phyloP scores from a whole-genome alignment of 441 rosid genomes.

The Euphorbia celastroides region DNA sequence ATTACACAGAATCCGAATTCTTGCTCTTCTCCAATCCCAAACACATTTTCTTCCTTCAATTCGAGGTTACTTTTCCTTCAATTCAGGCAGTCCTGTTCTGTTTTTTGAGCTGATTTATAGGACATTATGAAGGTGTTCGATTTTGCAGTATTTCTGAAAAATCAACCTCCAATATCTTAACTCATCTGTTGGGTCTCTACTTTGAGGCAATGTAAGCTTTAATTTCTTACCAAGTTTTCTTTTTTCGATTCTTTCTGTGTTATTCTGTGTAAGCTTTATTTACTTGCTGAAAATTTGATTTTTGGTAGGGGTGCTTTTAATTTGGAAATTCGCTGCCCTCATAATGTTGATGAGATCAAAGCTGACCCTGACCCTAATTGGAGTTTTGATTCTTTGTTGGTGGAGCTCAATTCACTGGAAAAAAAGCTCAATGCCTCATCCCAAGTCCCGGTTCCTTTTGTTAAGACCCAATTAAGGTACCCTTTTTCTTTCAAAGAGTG shows the following conservation, averaged over 20 bases:
- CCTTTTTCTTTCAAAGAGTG: background rate
- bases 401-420: conserved; percentile 63
- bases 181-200: background rate
- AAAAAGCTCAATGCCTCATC: conserved; percentile 46
- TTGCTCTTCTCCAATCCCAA: background rate
- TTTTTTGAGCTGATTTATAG: background rate
- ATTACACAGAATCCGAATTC: background rate
- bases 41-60: background rate
- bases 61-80: background rate
- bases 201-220: conserved; percentile 8
- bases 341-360: conserved; percentile 43
- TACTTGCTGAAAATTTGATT: background rate
- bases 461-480: conserved; percentile 45
- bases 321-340: conserved; percentile 55
- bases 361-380: conserved; percentile 75
- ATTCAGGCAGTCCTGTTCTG: background rate
- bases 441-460: conserved; percentile 30
- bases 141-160: background rate
- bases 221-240: background rate
- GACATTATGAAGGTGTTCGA: background rate
- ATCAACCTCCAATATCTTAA: background rate
- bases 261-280: background rate
- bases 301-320: conserved; percentile 49
- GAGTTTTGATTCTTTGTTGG: conserved; percentile 47
- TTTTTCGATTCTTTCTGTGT: background rate